phyloP scores from a whole-genome alignment of 1,139 yeast genomes.

The Blastobotrys arbuscula region DNA sequence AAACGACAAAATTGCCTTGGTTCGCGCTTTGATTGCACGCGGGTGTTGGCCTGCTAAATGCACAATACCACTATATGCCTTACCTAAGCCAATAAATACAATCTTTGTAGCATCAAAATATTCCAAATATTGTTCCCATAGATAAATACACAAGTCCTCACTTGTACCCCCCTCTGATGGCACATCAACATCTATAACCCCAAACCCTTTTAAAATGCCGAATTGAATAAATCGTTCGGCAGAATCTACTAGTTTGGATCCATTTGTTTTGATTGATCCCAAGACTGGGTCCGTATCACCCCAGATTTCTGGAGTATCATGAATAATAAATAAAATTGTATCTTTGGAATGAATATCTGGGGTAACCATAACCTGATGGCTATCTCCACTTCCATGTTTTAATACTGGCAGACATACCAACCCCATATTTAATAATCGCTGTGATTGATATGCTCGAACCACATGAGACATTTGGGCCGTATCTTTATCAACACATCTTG shows the following conservation, averaged over 20 bases:
- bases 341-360: conserved; percentile 62
- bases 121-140: conserved; percentile 89
- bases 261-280: conserved; percentile 69
- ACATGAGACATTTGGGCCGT: conserved; percentile 42
- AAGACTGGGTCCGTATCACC: conserved; percentile 75
- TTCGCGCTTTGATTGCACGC: conserved; percentile 57
- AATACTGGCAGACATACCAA: conserved; percentile 70
- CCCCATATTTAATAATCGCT: conserved; percentile 39
- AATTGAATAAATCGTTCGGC: conserved; percentile 53
- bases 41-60: conserved; percentile 82
- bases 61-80: conserved; percentile 79
- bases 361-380: conserved; percentile 67
- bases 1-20: conserved; percentile 69
- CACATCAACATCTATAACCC: conserved; percentile 77
- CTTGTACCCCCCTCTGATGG: conserved; percentile 38
- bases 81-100: conserved; percentile 85
- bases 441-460: conserved; percentile 63
- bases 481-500: conserved; percentile 5
- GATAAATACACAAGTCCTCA: conserved; percentile 58
- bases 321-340: conserved; percentile 65
- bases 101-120: conserved; percentile 67
- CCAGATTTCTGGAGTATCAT: conserved; percentile 94
- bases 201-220: conserved; percentile 55
- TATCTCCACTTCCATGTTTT: conserved; percentile 38
- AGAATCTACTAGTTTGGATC: conserved; percentile 63